Conservation (phyloP, 2,329 filamentous ascomycete genomes). For the Nannizziopsis arthrosporioides region DNA sequence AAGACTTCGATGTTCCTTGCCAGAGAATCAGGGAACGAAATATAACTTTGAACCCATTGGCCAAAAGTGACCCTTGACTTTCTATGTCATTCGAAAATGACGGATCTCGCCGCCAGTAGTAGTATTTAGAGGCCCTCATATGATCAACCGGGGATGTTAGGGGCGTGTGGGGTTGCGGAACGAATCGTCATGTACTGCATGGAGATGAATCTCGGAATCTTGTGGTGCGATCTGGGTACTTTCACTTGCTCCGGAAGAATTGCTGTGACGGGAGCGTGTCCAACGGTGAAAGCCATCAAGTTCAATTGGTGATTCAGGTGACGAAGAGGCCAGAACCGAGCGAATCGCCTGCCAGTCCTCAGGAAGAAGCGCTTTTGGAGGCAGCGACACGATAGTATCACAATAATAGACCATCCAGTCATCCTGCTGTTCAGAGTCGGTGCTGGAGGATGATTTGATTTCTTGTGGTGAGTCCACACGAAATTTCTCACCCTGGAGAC, state of each 20-base stretch:
- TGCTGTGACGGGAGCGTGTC: background rate
- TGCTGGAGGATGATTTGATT: background rate
- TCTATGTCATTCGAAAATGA: too few relatives aligned
- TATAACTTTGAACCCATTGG: too few relatives aligned
- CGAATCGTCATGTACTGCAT: too few relatives aligned
- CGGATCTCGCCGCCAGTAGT: too few relatives aligned
- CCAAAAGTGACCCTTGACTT: too few relatives aligned
- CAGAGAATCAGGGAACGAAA: too few relatives aligned
- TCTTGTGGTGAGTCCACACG: background rate
- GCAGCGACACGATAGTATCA: background rate
- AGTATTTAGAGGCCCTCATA: too few relatives aligned
- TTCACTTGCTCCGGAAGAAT: background rate
- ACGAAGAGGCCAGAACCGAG: background rate
- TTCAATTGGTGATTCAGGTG: constrained; percentile 1
- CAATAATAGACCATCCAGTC: constrained; percentile 1
- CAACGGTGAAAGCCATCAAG: background rate
- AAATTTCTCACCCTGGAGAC: background rate
- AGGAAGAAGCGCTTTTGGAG: background rate
- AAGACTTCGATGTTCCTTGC: too few relatives aligned
- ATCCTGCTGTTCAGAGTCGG: background rate
- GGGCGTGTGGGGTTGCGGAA: background rate
- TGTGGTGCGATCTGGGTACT: background rate
- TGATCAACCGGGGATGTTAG: background rate
- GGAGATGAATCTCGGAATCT: too few relatives aligned
- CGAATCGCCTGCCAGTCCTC: constrained; percentile 6